Evolutionary conservation across 2,329 filamentous ascomycete genomes (phyloP).

Genomic region (Talaromyces amestolkiae): DNA sequence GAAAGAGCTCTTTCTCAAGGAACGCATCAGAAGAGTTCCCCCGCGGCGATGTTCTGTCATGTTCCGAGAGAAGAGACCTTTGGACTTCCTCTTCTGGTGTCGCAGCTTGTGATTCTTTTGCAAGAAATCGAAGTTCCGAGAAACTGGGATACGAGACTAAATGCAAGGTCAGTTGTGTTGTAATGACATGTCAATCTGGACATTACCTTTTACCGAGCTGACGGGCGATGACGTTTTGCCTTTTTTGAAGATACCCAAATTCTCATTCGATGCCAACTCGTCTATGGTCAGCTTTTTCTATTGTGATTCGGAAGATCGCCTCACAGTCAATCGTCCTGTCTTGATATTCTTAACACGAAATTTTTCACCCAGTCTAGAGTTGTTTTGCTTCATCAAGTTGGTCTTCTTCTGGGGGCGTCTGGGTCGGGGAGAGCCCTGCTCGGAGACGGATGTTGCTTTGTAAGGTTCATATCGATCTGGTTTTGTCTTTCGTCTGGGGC

Average conservation of each 20-base stretch:
- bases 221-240: constrained; percentile 35
- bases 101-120: constrained; percentile 3
- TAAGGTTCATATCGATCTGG: constrained; percentile 55
- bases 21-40: background rate
- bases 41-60: background rate
- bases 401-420: constrained; percentile 25
- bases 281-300: background rate
- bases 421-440: background rate
- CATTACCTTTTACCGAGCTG: constrained; percentile 24
- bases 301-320: constrained; percentile 18
- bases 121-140: constrained; percentile 21
- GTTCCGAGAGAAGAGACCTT: background rate
- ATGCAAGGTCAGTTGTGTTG: background rate
- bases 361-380: constrained; percentile 50
- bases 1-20: constrained; percentile 2
- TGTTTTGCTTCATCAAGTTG: constrained; percentile 26
- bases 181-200: background rate
- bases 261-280: constrained; percentile 27
- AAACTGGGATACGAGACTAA: constrained; percentile 11
- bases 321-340: constrained; percentile 54
- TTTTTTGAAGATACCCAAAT: constrained; percentile 37
- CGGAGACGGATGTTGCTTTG: background rate
- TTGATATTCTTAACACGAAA: constrained; percentile 58
- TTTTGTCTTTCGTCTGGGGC: constrained; percentile 56
- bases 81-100: background rate